A percentile compares a stretch with the other conserved stretches of the same genome.
Evolutionary conservation across 352 stramenopile genomes (phyloP).

Genomic region (Hyaloperonospora brassicae): DNA sequence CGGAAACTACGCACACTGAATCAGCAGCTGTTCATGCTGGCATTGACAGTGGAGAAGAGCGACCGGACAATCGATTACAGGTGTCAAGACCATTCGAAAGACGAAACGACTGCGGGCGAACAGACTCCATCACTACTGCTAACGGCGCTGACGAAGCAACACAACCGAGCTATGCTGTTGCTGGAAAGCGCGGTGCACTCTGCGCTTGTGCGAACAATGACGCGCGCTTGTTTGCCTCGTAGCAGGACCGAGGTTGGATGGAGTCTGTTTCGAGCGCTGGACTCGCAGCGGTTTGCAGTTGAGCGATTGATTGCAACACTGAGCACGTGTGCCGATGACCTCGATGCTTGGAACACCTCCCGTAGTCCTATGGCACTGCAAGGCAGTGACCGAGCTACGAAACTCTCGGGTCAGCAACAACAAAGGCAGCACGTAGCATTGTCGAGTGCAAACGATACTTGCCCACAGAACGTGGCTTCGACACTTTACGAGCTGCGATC

Average conservation of each 20-base stretch:
- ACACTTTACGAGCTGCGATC: conserved; percentile 35
- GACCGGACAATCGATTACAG: background rate
- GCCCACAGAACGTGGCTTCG: conserved; percentile 10
- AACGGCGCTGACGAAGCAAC: conserved; percentile 43
- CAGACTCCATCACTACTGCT: conserved; percentile 48
- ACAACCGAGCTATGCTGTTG: conserved; percentile 26
- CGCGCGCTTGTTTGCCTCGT: conserved; percentile 7
- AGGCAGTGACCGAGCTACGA: background rate
- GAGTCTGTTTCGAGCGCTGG: conserved; percentile 9
- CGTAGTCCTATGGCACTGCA: conserved; percentile 9
- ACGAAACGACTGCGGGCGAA: conserved; percentile 4
- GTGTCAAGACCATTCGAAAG: background rate
- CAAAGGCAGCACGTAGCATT: background rate
- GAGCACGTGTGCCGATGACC: conserved; percentile 13
- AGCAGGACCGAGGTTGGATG: background rate
- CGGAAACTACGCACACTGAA: conserved; percentile 37
- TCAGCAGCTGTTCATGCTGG: conserved; percentile 26
- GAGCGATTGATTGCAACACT: conserved; percentile 13
- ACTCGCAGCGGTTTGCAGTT: conserved; percentile 7
- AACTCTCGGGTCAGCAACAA: conserved; percentile 3
- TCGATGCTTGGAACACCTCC: conserved; percentile 19
- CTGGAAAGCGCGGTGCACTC: conserved; percentile 32
- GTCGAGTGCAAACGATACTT: conserved; percentile 4
- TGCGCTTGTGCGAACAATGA: conserved; percentile 18
- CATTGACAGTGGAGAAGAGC: conserved; percentile 1